These are phyloP conservation scores for Pisolithus orientalis DNA, from an alignment of 768 basidiomycete species.

Conservation along the genomic window DNA sequence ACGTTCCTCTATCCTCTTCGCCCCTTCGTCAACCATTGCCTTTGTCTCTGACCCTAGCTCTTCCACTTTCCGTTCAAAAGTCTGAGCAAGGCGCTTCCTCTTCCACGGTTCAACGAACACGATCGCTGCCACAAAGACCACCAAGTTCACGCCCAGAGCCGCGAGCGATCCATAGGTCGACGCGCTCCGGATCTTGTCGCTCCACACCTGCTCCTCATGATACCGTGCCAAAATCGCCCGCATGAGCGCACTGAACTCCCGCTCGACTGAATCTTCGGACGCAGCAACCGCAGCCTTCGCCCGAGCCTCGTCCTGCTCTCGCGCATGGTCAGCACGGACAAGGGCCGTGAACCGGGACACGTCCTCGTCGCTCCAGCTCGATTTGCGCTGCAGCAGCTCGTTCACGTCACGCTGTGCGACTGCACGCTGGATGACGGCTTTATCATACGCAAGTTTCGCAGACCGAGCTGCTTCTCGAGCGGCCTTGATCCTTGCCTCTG, in stretches of 20 bases:
- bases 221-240: conserved; percentile 84
- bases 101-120: conserved; percentile 96
- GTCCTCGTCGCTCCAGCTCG: conserved; percentile 85
- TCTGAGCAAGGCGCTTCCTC: conserved; percentile 74
- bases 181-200: conserved; percentile 94
- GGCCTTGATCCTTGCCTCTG: conserved; percentile 62
- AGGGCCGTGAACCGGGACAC: conserved; percentile 84
- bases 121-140: conserved; percentile 88
- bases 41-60: conserved; percentile 43
- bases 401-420: conserved; percentile 94
- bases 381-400: conserved; percentile 90
- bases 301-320: conserved; percentile 70
- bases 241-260: conserved; percentile 84
- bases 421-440: conserved; percentile 73
- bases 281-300: conserved; percentile 63
- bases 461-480: conserved; percentile 60
- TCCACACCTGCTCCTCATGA: conserved; percentile 99
- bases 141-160: conserved; percentile 79
- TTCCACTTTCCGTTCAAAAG: conserved; percentile 79
- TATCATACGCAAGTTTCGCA: conserved; percentile 72
- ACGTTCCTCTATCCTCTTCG: conserved; percentile 41
- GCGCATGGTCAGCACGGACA: conserved; percentile 83
- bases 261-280: conserved; percentile 77
- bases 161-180: conserved; percentile 90
- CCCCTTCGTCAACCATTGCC: conserved; percentile 40